Percentiles rank a stretch among this genome's conserved stretches.
phyloP scores from a whole-genome alignment of 164 flowering plant species.

The Tetrastigma voinierianum region DNA sequence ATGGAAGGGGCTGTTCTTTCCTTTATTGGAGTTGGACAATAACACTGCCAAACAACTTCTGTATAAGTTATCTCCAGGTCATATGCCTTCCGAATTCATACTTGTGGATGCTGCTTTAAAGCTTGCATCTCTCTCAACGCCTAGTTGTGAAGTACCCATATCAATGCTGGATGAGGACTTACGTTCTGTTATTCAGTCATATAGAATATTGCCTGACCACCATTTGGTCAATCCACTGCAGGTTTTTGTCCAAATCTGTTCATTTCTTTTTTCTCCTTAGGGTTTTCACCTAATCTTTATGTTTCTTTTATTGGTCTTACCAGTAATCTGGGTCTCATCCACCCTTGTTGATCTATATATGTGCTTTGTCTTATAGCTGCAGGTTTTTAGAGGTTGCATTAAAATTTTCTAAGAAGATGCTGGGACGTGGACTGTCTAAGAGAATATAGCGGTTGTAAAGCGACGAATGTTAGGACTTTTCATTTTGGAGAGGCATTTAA shows the following conservation, averaged over 20 bases:
- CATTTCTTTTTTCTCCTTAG: neutral
- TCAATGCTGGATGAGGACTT: constrained; percentile 65
- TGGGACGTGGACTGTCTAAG: constrained; percentile 86
- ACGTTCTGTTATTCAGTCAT: constrained; percentile 52
- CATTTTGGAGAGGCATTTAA: constrained; percentile 86
- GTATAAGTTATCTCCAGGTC: constrained; percentile 77
- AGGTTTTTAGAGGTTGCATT: constrained; percentile 74
- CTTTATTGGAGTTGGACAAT: constrained; percentile 95
- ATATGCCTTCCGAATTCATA: constrained; percentile 65
- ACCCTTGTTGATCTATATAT: neutral
- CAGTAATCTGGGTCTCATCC: neutral
- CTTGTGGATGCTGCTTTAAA: constrained; percentile 82
- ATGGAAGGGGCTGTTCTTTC: constrained; percentile 95
- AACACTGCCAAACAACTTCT: constrained; percentile 93
- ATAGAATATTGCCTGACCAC: constrained; percentile 35
- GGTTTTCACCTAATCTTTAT: neutral
- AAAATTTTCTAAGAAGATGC: constrained; percentile 59
- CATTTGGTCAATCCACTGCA: constrained; percentile 53
- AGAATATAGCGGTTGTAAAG: constrained; percentile 87
- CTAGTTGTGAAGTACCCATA: constrained; percentile 35
- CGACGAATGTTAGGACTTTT: constrained; percentile 82
- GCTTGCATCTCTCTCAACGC: constrained; percentile 70
- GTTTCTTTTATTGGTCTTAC: neutral
- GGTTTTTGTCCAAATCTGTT: constrained; percentile 41
- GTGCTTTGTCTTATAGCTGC: constrained; percentile 5